These are phyloP conservation scores for Jatropha podagrica DNA, from an alignment of 441 rosid genomes.

Conservation along the genomic window DNA sequence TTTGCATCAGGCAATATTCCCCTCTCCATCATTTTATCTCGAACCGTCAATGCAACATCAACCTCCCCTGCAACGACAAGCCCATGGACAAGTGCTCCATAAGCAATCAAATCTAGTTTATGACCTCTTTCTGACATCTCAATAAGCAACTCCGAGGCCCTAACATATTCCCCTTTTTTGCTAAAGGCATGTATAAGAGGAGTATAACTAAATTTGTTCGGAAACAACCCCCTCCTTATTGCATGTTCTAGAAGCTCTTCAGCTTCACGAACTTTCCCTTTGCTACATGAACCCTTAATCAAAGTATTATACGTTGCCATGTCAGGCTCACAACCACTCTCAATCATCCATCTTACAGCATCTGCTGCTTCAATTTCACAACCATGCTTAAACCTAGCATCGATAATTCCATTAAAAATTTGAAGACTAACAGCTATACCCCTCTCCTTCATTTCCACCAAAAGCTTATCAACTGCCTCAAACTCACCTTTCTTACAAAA, in stretches of 20 bases:
- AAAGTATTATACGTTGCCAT: constrained; percentile 60
- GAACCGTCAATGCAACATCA: constrained; percentile 58
- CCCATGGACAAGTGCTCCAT: constrained; percentile 75
- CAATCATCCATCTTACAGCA: constrained; percentile 47
- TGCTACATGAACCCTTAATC: constrained; percentile 58
- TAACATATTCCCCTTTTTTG: constrained; percentile 44
- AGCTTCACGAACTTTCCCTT: constrained; percentile 54
- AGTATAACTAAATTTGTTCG: constrained; percentile 51
- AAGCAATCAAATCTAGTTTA: constrained; percentile 66
- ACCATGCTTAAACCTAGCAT: constrained; percentile 59
- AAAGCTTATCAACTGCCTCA: constrained; percentile 46
- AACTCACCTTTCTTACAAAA: constrained; percentile 63
- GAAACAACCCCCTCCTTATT: constrained; percentile 45
- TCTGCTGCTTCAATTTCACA: constrained; percentile 37
- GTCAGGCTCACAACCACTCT: constrained; percentile 62
- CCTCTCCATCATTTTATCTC: constrained; percentile 55
- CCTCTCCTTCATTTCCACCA: constrained; percentile 67
- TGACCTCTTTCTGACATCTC: constrained; percentile 73
- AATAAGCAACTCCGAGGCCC: constrained; percentile 55
- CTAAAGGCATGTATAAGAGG: constrained; percentile 60
- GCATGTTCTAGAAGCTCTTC: constrained; percentile 58
- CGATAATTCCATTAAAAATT: constrained; percentile 55
- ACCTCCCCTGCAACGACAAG: constrained; percentile 64
- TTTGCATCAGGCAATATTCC: constrained; percentile 73
- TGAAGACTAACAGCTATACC: constrained; percentile 48